Conservation (phyloP, 2,329 filamentous ascomycete genomes). For the Calonectria leucothoes region DNA sequence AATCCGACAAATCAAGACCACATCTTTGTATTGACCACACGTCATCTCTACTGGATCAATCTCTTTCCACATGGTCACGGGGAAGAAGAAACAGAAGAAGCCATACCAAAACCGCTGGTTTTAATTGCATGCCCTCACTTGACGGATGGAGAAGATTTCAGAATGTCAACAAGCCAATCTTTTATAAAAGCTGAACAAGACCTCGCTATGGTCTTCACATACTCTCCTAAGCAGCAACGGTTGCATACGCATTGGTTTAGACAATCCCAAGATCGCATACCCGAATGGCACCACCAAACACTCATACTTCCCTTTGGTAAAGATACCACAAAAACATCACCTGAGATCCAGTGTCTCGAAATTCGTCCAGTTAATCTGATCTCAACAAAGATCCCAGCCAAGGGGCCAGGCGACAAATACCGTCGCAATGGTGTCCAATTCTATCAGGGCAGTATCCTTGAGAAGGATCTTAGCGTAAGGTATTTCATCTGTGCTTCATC, state of each 20-base stretch:
- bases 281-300: slow-evolving; percentile 53
- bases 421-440: slow-evolving; percentile 52
- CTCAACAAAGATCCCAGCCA: slow-evolving; percentile 6
- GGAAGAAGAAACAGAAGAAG: slow-evolving; percentile 14
- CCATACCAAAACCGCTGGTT: slow-evolving; percentile 33
- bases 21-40: slow-evolving; percentile 70
- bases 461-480: slow-evolving; percentile 55
- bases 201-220: slow-evolving; percentile 47
- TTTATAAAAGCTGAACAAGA: slow-evolving; percentile 32
- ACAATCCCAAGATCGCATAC: slow-evolving; percentile 37
- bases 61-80: slow-evolving; percentile 39
- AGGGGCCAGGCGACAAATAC: slow-evolving; percentile 46
- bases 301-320: slow-evolving; percentile 38
- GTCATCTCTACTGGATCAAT: slow-evolving; percentile 61
- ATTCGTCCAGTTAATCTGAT: slow-evolving; percentile 43
- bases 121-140: slow-evolving; percentile 46
- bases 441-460: slow-evolving; percentile 59
- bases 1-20: slow-evolving; percentile 60
- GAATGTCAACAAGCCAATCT: slow-evolving; percentile 44
- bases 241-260: slow-evolving; percentile 52
- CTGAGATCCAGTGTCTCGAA: slow-evolving; percentile 40
- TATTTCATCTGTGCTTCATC: slow-evolving; percentile 51
- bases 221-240: slow-evolving; percentile 46
- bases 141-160: slow-evolving; percentile 39
- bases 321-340: not conserved